Evolutionary conservation across 345 rosid species (phyloP).

Genomic region (Raphanus sativus): DNA sequence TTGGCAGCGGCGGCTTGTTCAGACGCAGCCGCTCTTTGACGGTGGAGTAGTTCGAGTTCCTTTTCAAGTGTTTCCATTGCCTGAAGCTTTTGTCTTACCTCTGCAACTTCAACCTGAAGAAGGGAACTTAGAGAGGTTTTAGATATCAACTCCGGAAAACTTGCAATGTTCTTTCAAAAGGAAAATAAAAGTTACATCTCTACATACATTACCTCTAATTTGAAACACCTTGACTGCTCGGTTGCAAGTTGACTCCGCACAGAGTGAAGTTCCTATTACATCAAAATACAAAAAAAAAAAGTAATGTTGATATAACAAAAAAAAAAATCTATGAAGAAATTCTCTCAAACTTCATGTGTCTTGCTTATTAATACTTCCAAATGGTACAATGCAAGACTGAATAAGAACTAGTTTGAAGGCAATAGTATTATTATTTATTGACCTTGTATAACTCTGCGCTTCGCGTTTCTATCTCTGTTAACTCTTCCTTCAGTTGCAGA

Average conservation of each 20-base stretch:
- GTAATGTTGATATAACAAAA: background rate
- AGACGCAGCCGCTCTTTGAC: constrained; percentile 80
- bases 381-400: constrained; percentile 3
- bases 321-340: background rate
- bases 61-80: constrained; percentile 72
- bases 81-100: constrained; percentile 82
- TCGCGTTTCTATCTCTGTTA: constrained; percentile 61
- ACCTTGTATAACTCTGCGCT: constrained; percentile 81
- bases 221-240: constrained; percentile 93
- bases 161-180: background rate
- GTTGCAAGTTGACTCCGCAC: constrained; percentile 82
- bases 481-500: constrained; percentile 70
- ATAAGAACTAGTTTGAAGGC: background rate
- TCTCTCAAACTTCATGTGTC: background rate
- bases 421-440: background rate
- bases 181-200: background rate
- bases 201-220: constrained; percentile 63
- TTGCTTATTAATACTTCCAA: background rate
- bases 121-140: background rate
- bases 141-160: background rate
- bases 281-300: background rate
- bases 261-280: constrained; percentile 75
- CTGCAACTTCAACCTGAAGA: constrained; percentile 87
- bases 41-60: constrained; percentile 81
- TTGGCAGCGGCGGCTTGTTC: constrained; percentile 60